These are phyloP conservation scores for Ceratocystiopsis minuta DNA, from an alignment of 2,329 filamentous ascomycete genomes.

Conservation along the genomic window DNA sequence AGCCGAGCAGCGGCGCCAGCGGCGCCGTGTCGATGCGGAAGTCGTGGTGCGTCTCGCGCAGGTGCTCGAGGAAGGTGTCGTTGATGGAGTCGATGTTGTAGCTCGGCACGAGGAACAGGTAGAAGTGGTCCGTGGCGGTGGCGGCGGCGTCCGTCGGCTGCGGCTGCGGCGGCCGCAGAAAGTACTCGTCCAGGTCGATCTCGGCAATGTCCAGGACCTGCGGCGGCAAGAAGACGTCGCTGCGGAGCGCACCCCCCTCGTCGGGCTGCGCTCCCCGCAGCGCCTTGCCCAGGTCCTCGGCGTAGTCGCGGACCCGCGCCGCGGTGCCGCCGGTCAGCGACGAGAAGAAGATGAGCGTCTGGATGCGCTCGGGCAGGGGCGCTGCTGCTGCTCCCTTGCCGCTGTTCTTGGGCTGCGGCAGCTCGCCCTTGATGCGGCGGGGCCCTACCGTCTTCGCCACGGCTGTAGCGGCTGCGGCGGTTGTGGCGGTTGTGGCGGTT, in stretches of 20 bases:
- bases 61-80: conserved; percentile 69
- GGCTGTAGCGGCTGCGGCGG: too few relatives aligned
- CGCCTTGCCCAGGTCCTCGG: conserved; percentile 32
- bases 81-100: conserved; percentile 93
- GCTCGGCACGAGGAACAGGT: conserved; percentile 69
- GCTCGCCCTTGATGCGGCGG: conserved; percentile 24
- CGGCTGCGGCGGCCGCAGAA: conserved; percentile 53
- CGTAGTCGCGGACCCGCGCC: conserved; percentile 47
- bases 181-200: conserved; percentile 85
- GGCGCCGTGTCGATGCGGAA: conserved; percentile 89
- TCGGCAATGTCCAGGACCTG: conserved; percentile 63
- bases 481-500: neutral
- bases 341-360: conserved; percentile 73
- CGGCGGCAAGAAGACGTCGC: conserved; percentile 30
- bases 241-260: neutral
- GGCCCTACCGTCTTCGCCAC: conserved; percentile 20
- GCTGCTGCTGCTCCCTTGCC: conserved; percentile 8
- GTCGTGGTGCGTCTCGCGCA: conserved; percentile 82
- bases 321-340: conserved; percentile 75
- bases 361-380: conserved; percentile 26
- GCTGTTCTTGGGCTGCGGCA: conserved; percentile 13
- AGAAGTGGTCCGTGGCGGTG: conserved; percentile 44
- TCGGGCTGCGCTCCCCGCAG: conserved; percentile 18
- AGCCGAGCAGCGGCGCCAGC: conserved; percentile 58
- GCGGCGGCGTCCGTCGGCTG: conserved; percentile 7